Evolutionary conservation across 108 stramenopile species (phyloP), one percentile per base, ranked within the genome.

Genomic region (Skeletonema menzelii): DNA sequence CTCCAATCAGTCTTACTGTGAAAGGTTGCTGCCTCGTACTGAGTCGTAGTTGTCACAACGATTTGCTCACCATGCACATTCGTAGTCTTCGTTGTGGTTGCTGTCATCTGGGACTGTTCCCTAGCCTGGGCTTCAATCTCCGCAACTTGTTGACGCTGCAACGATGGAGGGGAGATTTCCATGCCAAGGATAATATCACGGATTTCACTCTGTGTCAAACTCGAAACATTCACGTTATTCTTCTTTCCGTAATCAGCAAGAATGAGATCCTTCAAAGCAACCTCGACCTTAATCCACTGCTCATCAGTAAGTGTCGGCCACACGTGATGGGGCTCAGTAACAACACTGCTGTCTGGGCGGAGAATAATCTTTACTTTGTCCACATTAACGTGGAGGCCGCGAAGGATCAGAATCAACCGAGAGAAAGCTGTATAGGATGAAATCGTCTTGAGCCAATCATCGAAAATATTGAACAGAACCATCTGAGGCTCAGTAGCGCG

Each of bases 11-110:
- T 97, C 81, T 97, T 97, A 82, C 95, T 96, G 72, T 94, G 88
- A 85, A 99, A 99, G 40, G 99, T 92, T 40, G 96, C 95, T 69
- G 97, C 90, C 77, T 99, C 99, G 82, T 98, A 99, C 71, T 95
- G 93, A 49, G 97, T 96, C 15, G 97, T 97, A 0, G 99, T 99
- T 10, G 98, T 98, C 14, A 98, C 97, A 70, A 98, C 96, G 64
- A 99, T 99, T 76, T 98, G 97, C 71, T 99, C 99, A 22, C 99
- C 99, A 64, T 97, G 97, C 27, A 97, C 94, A 85, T 99, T 99
- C 7, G 97, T 98, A n/a, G 96, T 97, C 73, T 95, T 96, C 7
- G 97, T 98, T 40, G 99, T 98, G 14, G 96, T 95, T 30, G 98
- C 98, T 22, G 97, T 97, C 86, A 98, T 83, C 74, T 97, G 96